Evolutionary conservation across 257 asterid species (phyloP).

Genomic region (Lycium barbarum): DNA sequence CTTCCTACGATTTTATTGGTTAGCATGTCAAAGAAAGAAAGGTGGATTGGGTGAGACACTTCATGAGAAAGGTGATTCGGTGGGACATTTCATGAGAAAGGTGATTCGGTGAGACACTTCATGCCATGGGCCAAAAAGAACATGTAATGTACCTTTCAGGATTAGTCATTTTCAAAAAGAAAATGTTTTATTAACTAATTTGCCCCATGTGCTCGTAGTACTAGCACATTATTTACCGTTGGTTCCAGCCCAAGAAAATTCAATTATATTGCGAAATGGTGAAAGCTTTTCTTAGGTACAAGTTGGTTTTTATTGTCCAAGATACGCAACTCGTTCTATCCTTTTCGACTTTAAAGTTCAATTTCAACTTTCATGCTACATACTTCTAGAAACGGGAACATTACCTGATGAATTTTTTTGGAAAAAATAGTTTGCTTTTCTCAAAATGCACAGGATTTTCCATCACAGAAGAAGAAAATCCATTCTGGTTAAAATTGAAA

Average conservation of each 20-base stretch:
- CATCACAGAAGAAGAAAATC: background rate
- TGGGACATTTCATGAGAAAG: background rate
- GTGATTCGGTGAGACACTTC: background rate
- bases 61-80: background rate
- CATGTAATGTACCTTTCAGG: background rate
- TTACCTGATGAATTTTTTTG: too few relatives aligned
- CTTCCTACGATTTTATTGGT: background rate
- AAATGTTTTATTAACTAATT: background rate
- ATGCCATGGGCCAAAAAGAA: background rate
- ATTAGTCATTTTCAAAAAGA: background rate
- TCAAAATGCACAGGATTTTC: background rate
- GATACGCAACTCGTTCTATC: background rate
- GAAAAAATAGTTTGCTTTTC: too few relatives aligned
- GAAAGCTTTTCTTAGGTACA: background rate
- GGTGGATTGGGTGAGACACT: background rate
- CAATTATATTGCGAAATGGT: background rate
- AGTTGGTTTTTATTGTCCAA: background rate
- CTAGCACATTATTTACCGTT: background rate
- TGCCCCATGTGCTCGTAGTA: background rate
- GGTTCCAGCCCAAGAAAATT: background rate
- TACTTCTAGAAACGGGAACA: too few relatives aligned
- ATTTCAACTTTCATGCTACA: background rate
- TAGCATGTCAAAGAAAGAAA: background rate
- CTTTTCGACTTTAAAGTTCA: background rate
- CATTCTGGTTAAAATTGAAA: background rate